Base-by-base conservation (phyloP, 805 yeast genomes). In the Hanseniaspora taiwanica region DNA sequence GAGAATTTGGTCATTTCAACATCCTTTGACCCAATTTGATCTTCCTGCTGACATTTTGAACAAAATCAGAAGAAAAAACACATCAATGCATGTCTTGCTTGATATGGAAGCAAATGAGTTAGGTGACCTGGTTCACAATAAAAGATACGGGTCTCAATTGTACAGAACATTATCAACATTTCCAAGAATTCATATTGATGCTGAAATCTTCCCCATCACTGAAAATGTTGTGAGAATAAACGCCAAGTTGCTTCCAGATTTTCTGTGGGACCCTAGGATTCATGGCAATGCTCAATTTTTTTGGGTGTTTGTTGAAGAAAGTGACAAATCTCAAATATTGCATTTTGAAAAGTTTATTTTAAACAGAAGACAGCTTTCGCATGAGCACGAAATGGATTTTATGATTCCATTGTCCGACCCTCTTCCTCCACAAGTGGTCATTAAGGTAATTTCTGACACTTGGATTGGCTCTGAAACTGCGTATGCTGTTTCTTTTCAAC, bases 341-440 rank as follows among this genome's bases (percentile, higher is more conserved):
- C 96, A 91, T 53, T 79, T 77, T 43, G 96, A 91, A 46, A 83
- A 78, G 54, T 71, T 86, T 46, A 72, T 86, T 19, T 56, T 91
- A 37, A 74, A 73, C 45, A 73, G 68, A 45, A 72, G 68, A 37
- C 78, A 74, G 45, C 54, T 76, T 54, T 63, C 62, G 4, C 60
- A 64, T 13, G 57, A 63, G 1, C 93, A 83, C 56, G 83, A 76
- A 50, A 64, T 87, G 65, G 96, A 89, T 50, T 85, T 89, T 51
- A 85, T 93, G 78, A 81, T 91, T 34, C 98, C 98, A 0, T 60
- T 87, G 40, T 65, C 81, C 2, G 94, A 84, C 50, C 95, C 95
- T 2, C 59, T 79, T n/a, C 96, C 96, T 0, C 77, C 89, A 0
- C 97, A 91, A 56, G 71, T 91, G 24, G 73, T 84, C 6, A 76